phyloP scores from a whole-genome alignment of 1,284 basidiomycete genomes.

The Pulveroboletus sp. region DNA sequence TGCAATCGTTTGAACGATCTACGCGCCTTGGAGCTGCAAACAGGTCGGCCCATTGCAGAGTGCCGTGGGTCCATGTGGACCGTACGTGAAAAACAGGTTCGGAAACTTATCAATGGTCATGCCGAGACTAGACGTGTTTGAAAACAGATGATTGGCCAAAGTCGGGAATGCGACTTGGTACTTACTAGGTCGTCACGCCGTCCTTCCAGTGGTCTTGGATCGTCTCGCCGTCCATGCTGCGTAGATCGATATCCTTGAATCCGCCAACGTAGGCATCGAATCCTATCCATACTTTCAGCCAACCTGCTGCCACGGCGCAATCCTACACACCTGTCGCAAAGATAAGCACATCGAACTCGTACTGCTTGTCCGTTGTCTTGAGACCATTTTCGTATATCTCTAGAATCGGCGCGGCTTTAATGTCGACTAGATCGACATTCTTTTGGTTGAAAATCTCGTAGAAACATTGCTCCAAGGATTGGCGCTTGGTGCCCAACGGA shows the following conservation, averaged over 20 bases:
- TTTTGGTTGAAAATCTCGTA: slow-evolving; percentile 20
- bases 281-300: background rate
- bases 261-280: slow-evolving; percentile 11
- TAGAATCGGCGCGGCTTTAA: slow-evolving; percentile 8
- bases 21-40: slow-evolving; percentile 9
- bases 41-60: slow-evolving; percentile 16
- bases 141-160: background rate
- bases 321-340: slow-evolving; percentile 8
- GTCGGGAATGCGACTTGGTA: too few species aligned
- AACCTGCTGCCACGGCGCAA: background rate
- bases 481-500: slow-evolving; percentile 6
- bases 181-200: slow-evolving; percentile 20
- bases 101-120: slow-evolving; percentile 19
- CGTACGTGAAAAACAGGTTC: slow-evolving; percentile 15
- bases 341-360: slow-evolving; percentile 19
- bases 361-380: slow-evolving; percentile 6
- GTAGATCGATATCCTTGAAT: slow-evolving; percentile 12
- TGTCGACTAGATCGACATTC: slow-evolving; percentile 21
- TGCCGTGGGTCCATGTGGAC: slow-evolving; percentile 17
- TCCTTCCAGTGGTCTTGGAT: slow-evolving; percentile 21
- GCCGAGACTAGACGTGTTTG: slow-evolving; percentile 9
- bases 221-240: slow-evolving; percentile 12
- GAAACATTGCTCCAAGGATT: slow-evolving; percentile 9
- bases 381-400: slow-evolving; percentile 14
- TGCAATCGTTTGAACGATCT: slow-evolving; percentile 12